Conservation (phyloP, 345 rosid species). For the Balakata baccata region DNA sequence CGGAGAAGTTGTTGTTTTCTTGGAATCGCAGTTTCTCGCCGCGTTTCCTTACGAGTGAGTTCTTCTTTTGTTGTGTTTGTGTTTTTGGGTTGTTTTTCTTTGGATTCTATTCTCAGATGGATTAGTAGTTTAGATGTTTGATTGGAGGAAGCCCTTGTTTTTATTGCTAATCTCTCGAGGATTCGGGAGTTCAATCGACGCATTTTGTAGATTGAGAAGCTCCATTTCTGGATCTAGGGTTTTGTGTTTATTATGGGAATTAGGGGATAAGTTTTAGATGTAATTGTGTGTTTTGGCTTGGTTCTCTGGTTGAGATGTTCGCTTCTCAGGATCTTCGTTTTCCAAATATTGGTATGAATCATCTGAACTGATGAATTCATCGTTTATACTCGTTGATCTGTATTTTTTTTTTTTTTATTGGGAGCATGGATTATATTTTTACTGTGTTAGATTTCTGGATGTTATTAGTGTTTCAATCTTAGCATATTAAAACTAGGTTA, state of each 20-base stretch:
- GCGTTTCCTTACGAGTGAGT: slow-evolving; percentile 9
- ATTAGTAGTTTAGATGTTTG: neutral
- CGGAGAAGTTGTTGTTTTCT: neutral
- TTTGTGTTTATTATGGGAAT: neutral
- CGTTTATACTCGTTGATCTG: neutral
- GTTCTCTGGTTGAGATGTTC: neutral
- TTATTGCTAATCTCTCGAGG: neutral
- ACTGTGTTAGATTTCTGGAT: neutral
- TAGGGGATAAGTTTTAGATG: neutral
- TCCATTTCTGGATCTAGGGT: slow-evolving; percentile 8
- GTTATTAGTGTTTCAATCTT: neutral
- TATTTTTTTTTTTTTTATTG: neutral
- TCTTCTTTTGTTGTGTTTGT: neutral
- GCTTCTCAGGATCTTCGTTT: neutral
- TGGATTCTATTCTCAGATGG: neutral
- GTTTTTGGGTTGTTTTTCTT: neutral
- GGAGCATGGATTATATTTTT: neutral
- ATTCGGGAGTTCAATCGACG: neutral
- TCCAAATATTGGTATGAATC: neutral
- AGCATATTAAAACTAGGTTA: neutral
- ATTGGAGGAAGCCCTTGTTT: neutral
- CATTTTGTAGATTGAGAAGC: neutral
- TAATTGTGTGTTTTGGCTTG: neutral
- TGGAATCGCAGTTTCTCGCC: neutral
- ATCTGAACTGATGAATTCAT: neutral